Evolutionary conservation across 495 filamentous ascomycete genomes (phyloP).

Genomic region (Delitschia confertaspora): DNA sequence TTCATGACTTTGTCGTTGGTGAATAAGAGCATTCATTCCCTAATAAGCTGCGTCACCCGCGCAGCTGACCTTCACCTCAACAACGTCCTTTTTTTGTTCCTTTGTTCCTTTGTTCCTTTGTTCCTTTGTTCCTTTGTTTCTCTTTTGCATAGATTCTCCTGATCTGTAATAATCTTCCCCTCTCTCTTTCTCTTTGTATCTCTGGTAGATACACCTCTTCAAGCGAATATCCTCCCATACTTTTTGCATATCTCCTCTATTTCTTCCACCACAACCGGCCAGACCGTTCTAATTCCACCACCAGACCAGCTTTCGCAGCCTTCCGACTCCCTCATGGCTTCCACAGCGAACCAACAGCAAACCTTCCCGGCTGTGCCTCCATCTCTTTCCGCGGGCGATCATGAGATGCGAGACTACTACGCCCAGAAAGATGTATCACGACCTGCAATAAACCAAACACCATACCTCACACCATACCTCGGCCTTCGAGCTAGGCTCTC

Average conservation of each 20-base stretch:
- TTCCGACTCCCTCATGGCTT: conserved; percentile 31
- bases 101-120: background rate
- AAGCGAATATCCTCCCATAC: conserved; percentile 1
- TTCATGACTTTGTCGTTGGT: conserved; percentile 12
- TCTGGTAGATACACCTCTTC: conserved; percentile 20
- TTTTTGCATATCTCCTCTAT: conserved; percentile 1
- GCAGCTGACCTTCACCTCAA: conserved; percentile 8
- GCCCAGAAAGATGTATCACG: conserved; percentile 38
- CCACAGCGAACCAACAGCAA: conserved; percentile 40
- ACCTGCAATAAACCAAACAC: conserved; percentile 43
- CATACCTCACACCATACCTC: conserved; percentile 79
- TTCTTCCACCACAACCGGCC: conserved; percentile 4
- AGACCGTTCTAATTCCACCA: conserved; percentile 10
- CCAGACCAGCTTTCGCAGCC: conserved; percentile 24
- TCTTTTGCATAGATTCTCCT: conserved; percentile 8
- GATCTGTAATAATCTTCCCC: conserved; percentile 17
- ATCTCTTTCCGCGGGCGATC: conserved; percentile 46
- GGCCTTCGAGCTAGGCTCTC: conserved; percentile 82
- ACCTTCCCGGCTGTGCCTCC: conserved; percentile 40
- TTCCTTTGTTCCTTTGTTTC: conserved; percentile 24
- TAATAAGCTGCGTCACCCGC: too few relatives aligned
- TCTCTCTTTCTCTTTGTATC: conserved; percentile 12
- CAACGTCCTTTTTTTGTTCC: conserved; percentile 1
- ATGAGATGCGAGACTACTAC: conserved; percentile 49
- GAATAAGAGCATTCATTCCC: conserved; percentile 6